Evolutionary conservation across 2,329 filamentous ascomycete species (phyloP).

Genomic region (Aureobasidium sp.): DNA sequence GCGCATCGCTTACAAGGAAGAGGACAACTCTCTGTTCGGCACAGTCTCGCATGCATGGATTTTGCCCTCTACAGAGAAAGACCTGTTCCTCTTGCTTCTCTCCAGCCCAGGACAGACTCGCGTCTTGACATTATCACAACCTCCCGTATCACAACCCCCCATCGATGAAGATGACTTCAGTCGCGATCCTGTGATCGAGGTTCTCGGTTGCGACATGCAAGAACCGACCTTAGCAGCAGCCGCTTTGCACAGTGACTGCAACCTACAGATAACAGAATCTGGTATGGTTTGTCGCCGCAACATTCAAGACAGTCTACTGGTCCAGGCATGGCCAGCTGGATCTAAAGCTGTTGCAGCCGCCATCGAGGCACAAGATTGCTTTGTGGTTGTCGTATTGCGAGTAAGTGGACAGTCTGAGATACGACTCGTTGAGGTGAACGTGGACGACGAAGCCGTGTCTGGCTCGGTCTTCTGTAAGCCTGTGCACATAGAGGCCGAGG

Average conservation of each 20-base stretch:
- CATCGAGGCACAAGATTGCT: slow-evolving; percentile 18
- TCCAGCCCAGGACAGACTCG: slow-evolving; percentile 26
- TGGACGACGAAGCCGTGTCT: background rate
- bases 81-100: slow-evolving; percentile 32
- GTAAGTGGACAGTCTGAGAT: slow-evolving; percentile 10
- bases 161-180: slow-evolving; percentile 12
- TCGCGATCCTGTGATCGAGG: background rate
- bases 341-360: slow-evolving; percentile 23
- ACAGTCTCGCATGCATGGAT: slow-evolving; percentile 33
- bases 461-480: background rate
- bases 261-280: slow-evolving; percentile 27
- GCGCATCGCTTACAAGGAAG: background rate
- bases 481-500: slow-evolving; percentile 24
- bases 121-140: slow-evolving; percentile 4
- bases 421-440: background rate
- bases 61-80: slow-evolving; percentile 26
- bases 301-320: slow-evolving; percentile 14
- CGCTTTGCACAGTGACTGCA: slow-evolving; percentile 18
- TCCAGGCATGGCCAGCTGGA: slow-evolving; percentile 4
- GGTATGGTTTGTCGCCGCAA: slow-evolving; percentile 23
- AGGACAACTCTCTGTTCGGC: slow-evolving; percentile 20
- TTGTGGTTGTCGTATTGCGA: slow-evolving; percentile 21
- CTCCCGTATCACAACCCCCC: too few relatives aligned
- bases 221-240: slow-evolving; percentile 25
- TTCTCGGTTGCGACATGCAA: slow-evolving; percentile 22